Evolutionary conservation across 352 stramenopile genomes (phyloP), one percentile per base, ranked within the genome.

Genomic region (Globisporangium nodosum): DNA sequence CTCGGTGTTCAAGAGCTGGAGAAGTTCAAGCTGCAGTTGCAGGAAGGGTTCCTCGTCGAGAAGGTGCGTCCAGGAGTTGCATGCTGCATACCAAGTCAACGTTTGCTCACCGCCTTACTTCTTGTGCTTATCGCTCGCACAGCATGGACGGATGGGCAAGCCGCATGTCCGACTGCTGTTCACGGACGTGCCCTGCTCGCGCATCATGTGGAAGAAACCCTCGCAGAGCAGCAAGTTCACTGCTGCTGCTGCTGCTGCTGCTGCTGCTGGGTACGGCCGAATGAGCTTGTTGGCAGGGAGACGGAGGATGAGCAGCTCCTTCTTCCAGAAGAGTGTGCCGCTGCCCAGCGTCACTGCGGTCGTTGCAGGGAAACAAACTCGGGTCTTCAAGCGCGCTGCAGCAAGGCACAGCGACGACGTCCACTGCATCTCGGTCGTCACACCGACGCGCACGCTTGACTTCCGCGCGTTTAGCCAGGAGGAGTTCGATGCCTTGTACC

Each of bases 141-240:
- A 82, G 73, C 71, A 80, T 39, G 71, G 73, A 8, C 54, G 69
- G 7, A 63, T 68, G 15, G 73, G 33, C n/a, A 80, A 76, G 39
- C 69, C 73, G 3, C 71, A 82, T 46, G n/a, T 60, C 0, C 68
- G 72, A 37, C 13, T 76, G 43, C 52, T 82, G n/a, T 78, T 69
- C 56, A 67, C 59, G 3, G 66, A 82, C 35, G 45, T 61, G 4
- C 16, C 64, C n/a, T 74, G 71, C 42, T 69, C 63, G 0, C 59
- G 66, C 33, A 55, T 82, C 5, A 65, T 78, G 66, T 78, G 71
- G 73, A 69, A 63, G 52, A 82, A 79, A 24, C 68, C 70, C 1
- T 53, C 57, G 15, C 60, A 55, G 39, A 21, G 0, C 20, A 33
- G 3, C 53, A 12, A 33, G 39, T 52, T 8, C 21, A 16, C 18